phyloP scores from a whole-genome alignment of 148 eudicot species.

The Rhododendron ferrugineum region DNA sequence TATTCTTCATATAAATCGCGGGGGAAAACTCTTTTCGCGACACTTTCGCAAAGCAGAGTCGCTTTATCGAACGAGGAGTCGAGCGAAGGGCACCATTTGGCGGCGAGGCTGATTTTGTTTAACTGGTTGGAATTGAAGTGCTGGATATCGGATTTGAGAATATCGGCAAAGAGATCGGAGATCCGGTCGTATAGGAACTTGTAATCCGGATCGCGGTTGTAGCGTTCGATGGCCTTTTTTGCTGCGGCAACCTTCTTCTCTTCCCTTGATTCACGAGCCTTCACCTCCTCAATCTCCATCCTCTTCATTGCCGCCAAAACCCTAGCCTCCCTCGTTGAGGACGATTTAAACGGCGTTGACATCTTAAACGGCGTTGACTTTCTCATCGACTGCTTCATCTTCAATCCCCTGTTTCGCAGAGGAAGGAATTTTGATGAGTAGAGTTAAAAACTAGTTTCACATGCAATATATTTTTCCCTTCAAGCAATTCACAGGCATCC shows the following conservation, averaged over 20 bases:
- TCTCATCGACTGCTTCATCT: not conserved
- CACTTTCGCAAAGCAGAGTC: not conserved
- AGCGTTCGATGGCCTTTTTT: not conserved
- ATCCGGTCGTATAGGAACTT: not conserved
- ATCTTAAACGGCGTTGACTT: not conserved
- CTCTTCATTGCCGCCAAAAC: not conserved
- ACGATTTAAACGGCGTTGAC: too few relatives aligned
- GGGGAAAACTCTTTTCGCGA: not conserved
- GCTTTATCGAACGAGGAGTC: not conserved
- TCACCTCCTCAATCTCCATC: not conserved
- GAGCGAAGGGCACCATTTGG: not conserved
- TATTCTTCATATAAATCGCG: not conserved
- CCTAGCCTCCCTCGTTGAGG: not conserved
- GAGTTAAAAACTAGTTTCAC: too few relatives aligned
- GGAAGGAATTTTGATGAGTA: too few relatives aligned
- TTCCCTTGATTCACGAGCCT: not conserved
- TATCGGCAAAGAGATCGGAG: not conserved
- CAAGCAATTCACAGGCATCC: too few relatives aligned
- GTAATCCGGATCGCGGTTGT: slow-evolving; percentile 1
- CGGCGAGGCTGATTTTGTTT: not conserved
- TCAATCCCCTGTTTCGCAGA: not conserved
- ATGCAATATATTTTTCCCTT: too few relatives aligned
- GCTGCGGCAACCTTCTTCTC: not conserved
- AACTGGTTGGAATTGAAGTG: not conserved
- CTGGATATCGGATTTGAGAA: not conserved